A percentile compares a stretch with the other conserved stretches of the same genome.
These are phyloP conservation scores for Calonectria hongkongensis DNA, from an alignment of 2,329 filamentous ascomycete genomes.

Conservation along the genomic window DNA sequence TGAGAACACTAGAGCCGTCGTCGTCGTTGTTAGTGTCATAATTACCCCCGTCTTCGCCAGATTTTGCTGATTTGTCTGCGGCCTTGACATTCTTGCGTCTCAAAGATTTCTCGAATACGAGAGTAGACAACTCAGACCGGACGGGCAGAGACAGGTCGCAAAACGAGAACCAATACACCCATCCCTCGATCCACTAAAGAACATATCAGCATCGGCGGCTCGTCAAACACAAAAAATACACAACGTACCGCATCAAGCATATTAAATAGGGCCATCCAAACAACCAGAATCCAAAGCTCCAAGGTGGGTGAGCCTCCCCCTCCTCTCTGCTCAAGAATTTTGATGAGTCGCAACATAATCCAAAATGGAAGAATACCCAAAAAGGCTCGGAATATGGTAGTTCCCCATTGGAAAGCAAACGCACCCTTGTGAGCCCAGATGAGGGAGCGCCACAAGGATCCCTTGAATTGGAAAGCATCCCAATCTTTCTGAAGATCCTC, in stretches of 20 bases:
- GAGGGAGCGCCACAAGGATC: conserved; percentile 77
- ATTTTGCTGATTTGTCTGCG: conserved; percentile 67
- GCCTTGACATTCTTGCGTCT: conserved; percentile 85
- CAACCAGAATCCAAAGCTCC: conserved; percentile 81
- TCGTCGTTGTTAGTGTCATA: conserved; percentile 73
- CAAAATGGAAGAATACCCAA: conserved; percentile 83
- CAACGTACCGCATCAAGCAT: conserved; percentile 68
- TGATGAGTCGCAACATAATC: conserved; percentile 79
- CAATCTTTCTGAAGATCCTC: conserved; percentile 70
- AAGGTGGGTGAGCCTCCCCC: conserved; percentile 66
- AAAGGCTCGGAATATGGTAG: conserved; percentile 73
- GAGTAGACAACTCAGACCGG: conserved; percentile 80
- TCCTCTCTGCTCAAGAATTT: conserved; percentile 75
- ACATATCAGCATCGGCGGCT: neutral
- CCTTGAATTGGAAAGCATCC: conserved; percentile 66
- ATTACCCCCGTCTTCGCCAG: conserved; percentile 57
- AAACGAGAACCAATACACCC: conserved; percentile 80
- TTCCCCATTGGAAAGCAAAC: conserved; percentile 75
- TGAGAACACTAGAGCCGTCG: conserved; percentile 58
- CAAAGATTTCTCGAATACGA: conserved; percentile 87
- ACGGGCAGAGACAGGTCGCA: conserved; percentile 79
- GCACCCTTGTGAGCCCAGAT: conserved; percentile 73
- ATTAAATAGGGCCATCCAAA: conserved; percentile 77
- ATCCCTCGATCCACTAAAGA: conserved; percentile 76
- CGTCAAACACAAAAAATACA: neutral